Base-by-base conservation (phyloP, 305 asterid genomes). In the Fraxinus angustifolia region DNA sequence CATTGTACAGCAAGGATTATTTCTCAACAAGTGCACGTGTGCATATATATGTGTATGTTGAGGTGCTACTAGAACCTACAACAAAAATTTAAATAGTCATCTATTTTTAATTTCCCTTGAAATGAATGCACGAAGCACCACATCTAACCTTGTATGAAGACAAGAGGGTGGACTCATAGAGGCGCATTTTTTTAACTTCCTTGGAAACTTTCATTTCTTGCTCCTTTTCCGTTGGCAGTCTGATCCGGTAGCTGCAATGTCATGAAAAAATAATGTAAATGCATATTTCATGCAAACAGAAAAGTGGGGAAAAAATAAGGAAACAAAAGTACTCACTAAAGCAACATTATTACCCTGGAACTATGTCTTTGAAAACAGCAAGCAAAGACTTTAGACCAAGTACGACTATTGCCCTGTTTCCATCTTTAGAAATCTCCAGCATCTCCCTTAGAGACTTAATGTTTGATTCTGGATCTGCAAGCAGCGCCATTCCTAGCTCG, bases 191-290 rank as follows among this genome's bases (percentile, higher is more conserved):
- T 83, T 93, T 94, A 67, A 96, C 87, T 86, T 60, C 87, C 88
- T 96, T 96, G 1, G 99, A 96, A 68, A 96, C 95, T 89, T 88
- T 93, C 98, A 93, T 94, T 85, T 91, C 99, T 86, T 79, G 87
- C 88, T 96, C 99, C 88, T 96, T 96, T 80, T 93, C 97, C 16
- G 98, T 91, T 62, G 99, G 98, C 82, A 96, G 89, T 77, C 99
- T 88, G 85, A 96, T 92, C 79, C 98, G 97, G 84, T 90, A 94
- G 82, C 99, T 93, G 93, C 87, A 81, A 42, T 7, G 71, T 68
- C 45, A 35, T 71, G 82, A 78, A 79, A 80, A 85, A 65, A 34
- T 36, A 50, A 21, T 75, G 53, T 71, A 62, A 68, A 85, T 40
- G 84, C 73, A 73, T 75, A 58, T 48, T 50, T 42, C 75, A 68